Base-by-base conservation (phyloP, 768 basidiomycete genomes). In the Auriscalpium orientale region DNA sequence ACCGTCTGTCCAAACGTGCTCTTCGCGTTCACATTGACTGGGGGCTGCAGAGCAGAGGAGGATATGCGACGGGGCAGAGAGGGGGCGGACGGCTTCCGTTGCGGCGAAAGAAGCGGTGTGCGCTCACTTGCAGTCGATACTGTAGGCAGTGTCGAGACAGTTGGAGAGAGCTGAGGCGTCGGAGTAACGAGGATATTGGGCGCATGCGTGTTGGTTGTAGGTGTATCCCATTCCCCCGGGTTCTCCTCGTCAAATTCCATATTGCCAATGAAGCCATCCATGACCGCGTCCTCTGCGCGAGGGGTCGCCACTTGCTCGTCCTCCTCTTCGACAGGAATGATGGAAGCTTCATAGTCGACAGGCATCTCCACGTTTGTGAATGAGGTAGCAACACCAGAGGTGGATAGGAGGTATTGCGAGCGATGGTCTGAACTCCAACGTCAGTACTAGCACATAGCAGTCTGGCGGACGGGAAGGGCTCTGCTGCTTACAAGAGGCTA, bases 1-100 rank as follows among this genome's bases (percentile, higher is more conserved):
- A 65, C 64, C 1, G 64, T 65, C 57, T 65, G 64, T 15, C 57
- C 53, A 50, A 65, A 65, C 18, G 63, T 64, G 50, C 63, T 64
- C 56, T 56, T 54, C 35, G 62, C 61, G 34, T n/a, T 37, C 7
- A 38, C 18, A 12, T 28, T 28, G 28, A 28, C 28, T 28, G 28
- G 28, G 28, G 28, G 28, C 28, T 28, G 28, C 28, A 28, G 28
- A 28, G 28, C 28, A 28, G 28, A 28, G 28, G 28, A 28, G 28
- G 28, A 28, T 2, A 28, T 7, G 4, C 28, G 28, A 28, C 28
- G 28, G 28, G 28, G 28, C 28, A 28, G 28, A 28, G 28, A 5
- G 28, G 2, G 28, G 28, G 7, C 5, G 28, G 28, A 28, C 28
- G 28, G 28, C 28, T 28, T 28, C 13, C 40, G 46, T 13, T 5